Percentiles rank a stretch among this genome's conserved stretches.
phyloP scores from a whole-genome alignment of 148 eudicot genomes.

The Tetragonia tetragonoides region DNA sequence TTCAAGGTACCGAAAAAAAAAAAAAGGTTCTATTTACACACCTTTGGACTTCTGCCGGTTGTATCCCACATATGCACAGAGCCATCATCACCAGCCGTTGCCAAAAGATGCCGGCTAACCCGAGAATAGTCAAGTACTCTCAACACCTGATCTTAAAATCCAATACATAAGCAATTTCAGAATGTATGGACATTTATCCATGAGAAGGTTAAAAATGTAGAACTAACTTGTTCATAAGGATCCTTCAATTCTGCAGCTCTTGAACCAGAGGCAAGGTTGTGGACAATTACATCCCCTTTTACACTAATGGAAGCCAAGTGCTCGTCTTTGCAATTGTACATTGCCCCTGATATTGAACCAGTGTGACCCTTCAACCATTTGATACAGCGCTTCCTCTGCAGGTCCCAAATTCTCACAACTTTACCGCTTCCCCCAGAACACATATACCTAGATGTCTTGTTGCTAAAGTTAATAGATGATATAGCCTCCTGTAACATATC shows the following conservation, averaged over 20 bases:
- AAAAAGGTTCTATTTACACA: conserved; percentile 20
- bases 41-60: conserved; percentile 92
- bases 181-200: neutral
- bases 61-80: conserved; percentile 96
- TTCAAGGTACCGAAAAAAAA: neutral
- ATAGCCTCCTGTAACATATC: conserved; percentile 59
- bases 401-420: conserved; percentile 93
- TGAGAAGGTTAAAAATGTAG: conserved; percentile 7
- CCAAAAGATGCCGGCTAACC: conserved; percentile 89
- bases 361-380: conserved; percentile 95
- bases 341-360: conserved; percentile 71
- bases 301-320: conserved; percentile 94
- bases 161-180: conserved; percentile 37
- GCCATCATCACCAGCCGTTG: conserved; percentile 98
- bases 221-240: conserved; percentile 76
- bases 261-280: conserved; percentile 93
- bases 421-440: conserved; percentile 91
- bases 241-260: conserved; percentile 87
- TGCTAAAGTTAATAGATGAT: conserved; percentile 75
- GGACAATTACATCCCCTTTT: conserved; percentile 82
- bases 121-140: conserved; percentile 96
- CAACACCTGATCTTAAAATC: conserved; percentile 61
- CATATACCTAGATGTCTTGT: conserved; percentile 82
- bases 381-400: conserved; percentile 90
- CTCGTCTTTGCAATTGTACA: conserved; percentile 94